phyloP scores from a whole-genome alignment of 257 asterid species.

The Jacaranda copaia region DNA sequence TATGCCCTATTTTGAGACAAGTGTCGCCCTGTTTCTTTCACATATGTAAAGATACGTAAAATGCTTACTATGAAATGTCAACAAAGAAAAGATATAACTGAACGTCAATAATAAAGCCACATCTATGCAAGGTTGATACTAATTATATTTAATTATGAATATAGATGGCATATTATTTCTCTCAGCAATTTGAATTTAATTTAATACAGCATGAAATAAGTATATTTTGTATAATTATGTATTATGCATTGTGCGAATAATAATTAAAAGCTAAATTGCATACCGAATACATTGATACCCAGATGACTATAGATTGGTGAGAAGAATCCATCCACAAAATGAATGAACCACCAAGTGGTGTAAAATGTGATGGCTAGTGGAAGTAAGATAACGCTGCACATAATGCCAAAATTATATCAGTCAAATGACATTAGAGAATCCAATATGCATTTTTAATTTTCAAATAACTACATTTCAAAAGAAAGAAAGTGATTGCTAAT shows the following conservation, averaged over 20 bases:
- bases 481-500: no score
- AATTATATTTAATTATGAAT: no score
- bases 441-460: conserved; percentile 15
- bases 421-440: neutral
- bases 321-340: conserved; percentile 85
- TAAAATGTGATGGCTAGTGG: conserved; percentile 87
- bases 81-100: no score
- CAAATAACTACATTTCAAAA: neutral
- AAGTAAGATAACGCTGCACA: conserved; percentile 77
- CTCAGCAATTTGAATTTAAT: neutral
- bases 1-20: neutral
- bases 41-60: neutral
- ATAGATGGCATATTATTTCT: neutral
- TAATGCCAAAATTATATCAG: conserved; percentile 14
- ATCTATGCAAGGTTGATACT: neutral
- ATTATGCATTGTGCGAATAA: neutral
- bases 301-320: conserved; percentile 74
- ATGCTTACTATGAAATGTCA: neutral
- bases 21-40: neutral
- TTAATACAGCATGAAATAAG: neutral
- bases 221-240: neutral
- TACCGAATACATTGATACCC: conserved; percentile 78
- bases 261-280: conserved; percentile 27
- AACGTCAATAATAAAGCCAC: neutral
- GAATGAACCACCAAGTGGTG: conserved; percentile 81